These are phyloP conservation scores for Penicillium verhagenii DNA, from an alignment of 495 filamentous ascomycete genomes.

Conservation along the genomic window DNA sequence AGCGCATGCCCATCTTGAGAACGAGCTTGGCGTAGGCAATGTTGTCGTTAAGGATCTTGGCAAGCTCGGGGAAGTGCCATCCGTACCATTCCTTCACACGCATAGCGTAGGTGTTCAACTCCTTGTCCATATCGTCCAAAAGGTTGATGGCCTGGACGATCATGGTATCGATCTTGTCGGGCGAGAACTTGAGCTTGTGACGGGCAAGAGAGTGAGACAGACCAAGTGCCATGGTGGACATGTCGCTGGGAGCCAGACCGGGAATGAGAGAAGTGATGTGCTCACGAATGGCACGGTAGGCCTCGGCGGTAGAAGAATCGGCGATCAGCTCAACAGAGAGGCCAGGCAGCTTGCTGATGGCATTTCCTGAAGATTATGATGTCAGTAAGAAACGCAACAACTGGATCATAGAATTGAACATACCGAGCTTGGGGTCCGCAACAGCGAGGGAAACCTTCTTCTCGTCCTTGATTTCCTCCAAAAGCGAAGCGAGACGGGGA, in stretches of 20 bases:
- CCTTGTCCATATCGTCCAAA: slow-evolving; percentile 96
- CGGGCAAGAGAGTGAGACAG: slow-evolving; percentile 96
- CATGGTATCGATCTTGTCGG: slow-evolving; percentile 99
- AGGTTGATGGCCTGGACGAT: slow-evolving; percentile 95
- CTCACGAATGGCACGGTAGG: slow-evolving; percentile 90
- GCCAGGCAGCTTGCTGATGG: slow-evolving; percentile 89
- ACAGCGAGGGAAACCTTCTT: slow-evolving; percentile 96
- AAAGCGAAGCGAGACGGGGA: slow-evolving; percentile 76
- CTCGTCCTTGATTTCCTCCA: slow-evolving; percentile 93
- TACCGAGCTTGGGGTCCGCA: slow-evolving; percentile 89
- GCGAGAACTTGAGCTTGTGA: slow-evolving; percentile 97
- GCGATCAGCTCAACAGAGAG: slow-evolving; percentile 81
- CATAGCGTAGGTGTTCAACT: slow-evolving; percentile 98
- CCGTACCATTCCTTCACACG: slow-evolving; percentile 99
- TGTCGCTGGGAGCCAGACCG: slow-evolving; percentile 76
- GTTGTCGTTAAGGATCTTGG: slow-evolving; percentile 96
- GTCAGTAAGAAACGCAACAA: slow-evolving; percentile 7
- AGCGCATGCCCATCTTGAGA: slow-evolving; percentile 81
- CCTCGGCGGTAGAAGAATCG: slow-evolving; percentile 80
- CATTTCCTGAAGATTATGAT: slow-evolving; percentile 51
- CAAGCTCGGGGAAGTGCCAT: slow-evolving; percentile 99
- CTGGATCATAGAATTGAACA: slow-evolving; percentile 16
- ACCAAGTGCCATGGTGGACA: slow-evolving; percentile 91
- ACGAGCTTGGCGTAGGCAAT: slow-evolving; percentile 88
- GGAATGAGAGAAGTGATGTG: slow-evolving; percentile 90